Evolutionary conservation across 345 rosid species (phyloP).

Genomic region (Citrus cavaleriei): DNA sequence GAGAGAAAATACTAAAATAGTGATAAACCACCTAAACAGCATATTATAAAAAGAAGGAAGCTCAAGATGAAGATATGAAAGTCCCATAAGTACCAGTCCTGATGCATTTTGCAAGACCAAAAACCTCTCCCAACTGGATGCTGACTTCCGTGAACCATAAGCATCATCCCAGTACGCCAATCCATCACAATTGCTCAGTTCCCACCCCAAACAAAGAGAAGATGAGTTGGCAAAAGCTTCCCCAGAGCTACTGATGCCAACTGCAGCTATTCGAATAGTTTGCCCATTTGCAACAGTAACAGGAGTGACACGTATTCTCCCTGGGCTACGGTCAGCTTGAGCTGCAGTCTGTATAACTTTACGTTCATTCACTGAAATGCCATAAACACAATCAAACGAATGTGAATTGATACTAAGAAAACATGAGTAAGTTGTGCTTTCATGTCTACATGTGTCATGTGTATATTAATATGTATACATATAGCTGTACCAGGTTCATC

Average conservation of each 20-base stretch:
- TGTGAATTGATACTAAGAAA: constrained; percentile 1
- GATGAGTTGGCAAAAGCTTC: constrained; percentile 92
- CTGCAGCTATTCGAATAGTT: constrained; percentile 75
- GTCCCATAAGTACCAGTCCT: constrained; percentile 56
- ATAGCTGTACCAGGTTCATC: constrained; percentile 79
- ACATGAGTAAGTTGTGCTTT: neutral
- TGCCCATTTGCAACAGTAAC: constrained; percentile 88
- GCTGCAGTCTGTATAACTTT: constrained; percentile 52
- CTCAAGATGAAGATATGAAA: constrained; percentile 6
- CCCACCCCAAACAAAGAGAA: constrained; percentile 80
- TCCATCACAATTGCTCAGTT: constrained; percentile 59
- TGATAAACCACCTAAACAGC: neutral
- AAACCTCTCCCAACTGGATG: constrained; percentile 81
- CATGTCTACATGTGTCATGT: neutral
- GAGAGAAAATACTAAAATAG: neutral
- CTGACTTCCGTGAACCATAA: constrained; percentile 40
- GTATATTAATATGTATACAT: neutral
- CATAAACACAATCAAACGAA: constrained; percentile 25
- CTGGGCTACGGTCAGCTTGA: constrained; percentile 56
- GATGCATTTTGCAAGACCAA: constrained; percentile 72
- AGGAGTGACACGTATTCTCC: constrained; percentile 51
- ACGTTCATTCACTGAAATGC: constrained; percentile 57
- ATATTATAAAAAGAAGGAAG: neutral
- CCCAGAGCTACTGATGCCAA: constrained; percentile 60
- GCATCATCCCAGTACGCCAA: constrained; percentile 73